Conservation (phyloP, 2,329 filamentous ascomycete species). For the Lizonia empirigonia region DNA sequence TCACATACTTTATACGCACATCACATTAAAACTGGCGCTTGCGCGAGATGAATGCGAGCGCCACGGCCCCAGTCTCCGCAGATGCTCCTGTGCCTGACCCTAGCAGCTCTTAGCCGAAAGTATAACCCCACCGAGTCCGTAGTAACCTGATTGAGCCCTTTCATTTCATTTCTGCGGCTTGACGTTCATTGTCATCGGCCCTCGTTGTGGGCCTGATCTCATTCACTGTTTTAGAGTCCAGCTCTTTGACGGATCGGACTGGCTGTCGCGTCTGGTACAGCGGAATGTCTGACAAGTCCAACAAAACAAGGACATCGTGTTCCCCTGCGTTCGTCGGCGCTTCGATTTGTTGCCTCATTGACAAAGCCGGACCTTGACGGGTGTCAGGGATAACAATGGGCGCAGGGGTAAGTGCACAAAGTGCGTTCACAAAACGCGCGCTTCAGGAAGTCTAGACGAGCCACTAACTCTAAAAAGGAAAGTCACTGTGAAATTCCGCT, state of each 20-base stretch:
- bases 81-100: constrained; percentile 31
- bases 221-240: constrained; percentile 20
- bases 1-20: constrained; percentile 35
- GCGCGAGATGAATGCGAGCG: constrained; percentile 35
- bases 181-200: constrained; percentile 16
- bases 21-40: constrained; percentile 19
- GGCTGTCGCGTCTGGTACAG: constrained; percentile 9
- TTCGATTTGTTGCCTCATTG: constrained; percentile 24
- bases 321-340: constrained; percentile 17
- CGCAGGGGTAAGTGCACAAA: constrained; percentile 25
- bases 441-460: constrained; percentile 24
- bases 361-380: constrained; percentile 22
- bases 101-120: constrained; percentile 26
- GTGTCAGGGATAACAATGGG: constrained; percentile 29
- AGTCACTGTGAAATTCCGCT: constrained; percentile 10
- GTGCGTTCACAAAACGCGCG: constrained; percentile 23
- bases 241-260: constrained; percentile 16
- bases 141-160: constrained; percentile 32
- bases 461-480: constrained; percentile 21
- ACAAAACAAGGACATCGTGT: constrained; percentile 9
- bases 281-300: constrained; percentile 2
- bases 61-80: constrained; percentile 35
- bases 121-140: constrained; percentile 22
- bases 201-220: constrained; percentile 17
- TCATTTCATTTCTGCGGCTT: constrained; percentile 30